Conservation (phyloP, 495 filamentous ascomycete species). For the Entonaema liquescens region DNA sequence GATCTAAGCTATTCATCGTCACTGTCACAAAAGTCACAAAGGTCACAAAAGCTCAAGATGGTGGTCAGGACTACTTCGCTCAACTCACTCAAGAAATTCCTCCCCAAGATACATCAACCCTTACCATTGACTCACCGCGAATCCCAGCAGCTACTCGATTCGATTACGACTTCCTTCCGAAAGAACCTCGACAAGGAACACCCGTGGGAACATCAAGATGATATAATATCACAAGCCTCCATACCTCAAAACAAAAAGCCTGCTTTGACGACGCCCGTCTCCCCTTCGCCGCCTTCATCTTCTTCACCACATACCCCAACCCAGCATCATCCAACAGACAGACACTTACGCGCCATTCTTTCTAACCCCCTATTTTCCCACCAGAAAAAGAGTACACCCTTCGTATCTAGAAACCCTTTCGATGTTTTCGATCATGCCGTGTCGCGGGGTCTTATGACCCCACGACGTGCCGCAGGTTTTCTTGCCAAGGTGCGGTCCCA, state of each 20-base stretch:
- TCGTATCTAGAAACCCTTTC: conserved; percentile 34
- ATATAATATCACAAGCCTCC: conserved; percentile 27
- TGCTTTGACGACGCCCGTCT: conserved; percentile 12
- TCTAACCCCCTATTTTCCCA: conserved; percentile 70
- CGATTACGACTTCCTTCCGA: conserved; percentile 80
- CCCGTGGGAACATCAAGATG: conserved; percentile 47
- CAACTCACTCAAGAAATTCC: conserved; percentile 56
- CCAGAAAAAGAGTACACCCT: background rate
- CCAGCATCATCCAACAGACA: conserved; percentile 52
- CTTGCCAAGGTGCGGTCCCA: conserved; percentile 48
- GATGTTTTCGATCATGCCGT: conserved; percentile 52
- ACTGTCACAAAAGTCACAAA: too few relatives aligned
- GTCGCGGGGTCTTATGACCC: conserved; percentile 56
- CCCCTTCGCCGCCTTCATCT: background rate
- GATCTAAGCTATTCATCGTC: conserved; percentile 5
- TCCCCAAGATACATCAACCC: conserved; percentile 72
- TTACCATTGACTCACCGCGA: conserved; percentile 71
- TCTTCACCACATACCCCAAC: conserved; percentile 2
- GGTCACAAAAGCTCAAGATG: conserved; percentile 26
- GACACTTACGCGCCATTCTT: conserved; percentile 71
- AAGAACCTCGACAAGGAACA: conserved; percentile 74
- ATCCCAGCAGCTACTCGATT: conserved; percentile 71
- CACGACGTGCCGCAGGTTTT: conserved; percentile 51
- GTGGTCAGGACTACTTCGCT: conserved; percentile 44
- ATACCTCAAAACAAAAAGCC: conserved; percentile 35